Conservation (phyloP, 2,329 filamentous ascomycete genomes). For the Calonectria honghensis region DNA sequence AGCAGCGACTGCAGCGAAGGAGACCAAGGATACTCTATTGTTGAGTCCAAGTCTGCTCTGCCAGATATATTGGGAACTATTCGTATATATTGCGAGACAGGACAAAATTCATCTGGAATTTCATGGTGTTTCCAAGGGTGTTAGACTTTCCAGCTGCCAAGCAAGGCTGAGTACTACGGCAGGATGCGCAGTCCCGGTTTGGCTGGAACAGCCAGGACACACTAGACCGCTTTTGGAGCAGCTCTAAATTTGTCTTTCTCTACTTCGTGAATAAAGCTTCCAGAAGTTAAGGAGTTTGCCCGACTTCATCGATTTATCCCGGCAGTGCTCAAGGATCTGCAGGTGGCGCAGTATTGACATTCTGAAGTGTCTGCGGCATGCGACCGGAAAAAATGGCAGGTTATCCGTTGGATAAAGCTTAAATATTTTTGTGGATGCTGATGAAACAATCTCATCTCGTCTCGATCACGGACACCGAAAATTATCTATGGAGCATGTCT, state of each 20-base stretch:
- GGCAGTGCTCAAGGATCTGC: not conserved
- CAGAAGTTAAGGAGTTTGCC: not conserved
- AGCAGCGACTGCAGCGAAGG: not conserved
- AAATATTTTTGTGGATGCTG: not conserved
- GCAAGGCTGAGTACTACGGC: not conserved
- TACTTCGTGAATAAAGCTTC: not conserved
- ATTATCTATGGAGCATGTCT: not conserved
- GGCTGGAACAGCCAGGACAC: not conserved
- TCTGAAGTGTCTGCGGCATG: not conserved
- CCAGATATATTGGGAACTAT: not conserved
- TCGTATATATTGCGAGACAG: not conserved
- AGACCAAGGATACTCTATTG: not conserved
- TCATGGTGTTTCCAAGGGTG: not conserved
- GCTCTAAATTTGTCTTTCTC: not conserved
- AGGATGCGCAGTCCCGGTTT: not conserved
- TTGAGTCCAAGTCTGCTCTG: not conserved
- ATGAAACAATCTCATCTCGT: not conserved
- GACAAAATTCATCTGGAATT: not conserved
- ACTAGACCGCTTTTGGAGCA: not conserved
- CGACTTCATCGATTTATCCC: too few species aligned
- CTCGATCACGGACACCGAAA: not conserved
- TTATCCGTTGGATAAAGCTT: not conserved
- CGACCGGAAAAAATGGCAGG: not conserved
- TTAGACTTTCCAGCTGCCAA: not conserved
- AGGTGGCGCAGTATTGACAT: not conserved